phyloP scores from a whole-genome alignment of 495 filamentous ascomycete species.

The Xylaria cubensis region DNA sequence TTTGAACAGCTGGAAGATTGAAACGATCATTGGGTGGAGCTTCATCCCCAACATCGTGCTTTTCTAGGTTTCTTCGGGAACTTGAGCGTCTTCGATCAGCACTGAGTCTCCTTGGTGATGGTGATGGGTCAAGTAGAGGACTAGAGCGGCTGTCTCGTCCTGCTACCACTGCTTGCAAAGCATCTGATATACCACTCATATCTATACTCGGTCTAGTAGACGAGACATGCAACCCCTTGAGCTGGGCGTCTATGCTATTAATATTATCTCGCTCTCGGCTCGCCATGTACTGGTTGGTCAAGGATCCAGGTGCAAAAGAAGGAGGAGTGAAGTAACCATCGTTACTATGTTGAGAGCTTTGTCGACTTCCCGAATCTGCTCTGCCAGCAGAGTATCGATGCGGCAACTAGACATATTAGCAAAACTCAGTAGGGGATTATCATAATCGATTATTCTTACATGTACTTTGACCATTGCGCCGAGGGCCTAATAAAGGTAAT shows the following conservation, averaged over 20 bases:
- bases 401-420: background rate
- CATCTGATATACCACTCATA: background rate
- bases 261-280: background rate
- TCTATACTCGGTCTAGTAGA: background rate
- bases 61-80: background rate
- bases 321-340: background rate
- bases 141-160: conserved; percentile 2
- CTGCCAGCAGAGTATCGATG: background rate
- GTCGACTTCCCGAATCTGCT: background rate
- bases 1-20: conserved; percentile 42
- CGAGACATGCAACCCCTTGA: conserved; percentile 1
- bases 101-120: background rate
- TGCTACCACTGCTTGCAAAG: background rate
- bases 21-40: conserved; percentile 43
- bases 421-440: background rate
- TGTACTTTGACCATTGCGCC: background rate
- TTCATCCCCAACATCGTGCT: conserved; percentile 44
- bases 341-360: background rate
- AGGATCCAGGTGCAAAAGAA: background rate
- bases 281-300: background rate
- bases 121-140: background rate
- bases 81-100: conserved; percentile 4
- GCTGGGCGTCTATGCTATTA: background rate
- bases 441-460: background rate
- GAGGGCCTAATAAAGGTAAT: background rate